Evolutionary conservation across 2,329 filamentous ascomycete genomes (phyloP).

Genomic region (Pleurostoma richardsiae): DNA sequence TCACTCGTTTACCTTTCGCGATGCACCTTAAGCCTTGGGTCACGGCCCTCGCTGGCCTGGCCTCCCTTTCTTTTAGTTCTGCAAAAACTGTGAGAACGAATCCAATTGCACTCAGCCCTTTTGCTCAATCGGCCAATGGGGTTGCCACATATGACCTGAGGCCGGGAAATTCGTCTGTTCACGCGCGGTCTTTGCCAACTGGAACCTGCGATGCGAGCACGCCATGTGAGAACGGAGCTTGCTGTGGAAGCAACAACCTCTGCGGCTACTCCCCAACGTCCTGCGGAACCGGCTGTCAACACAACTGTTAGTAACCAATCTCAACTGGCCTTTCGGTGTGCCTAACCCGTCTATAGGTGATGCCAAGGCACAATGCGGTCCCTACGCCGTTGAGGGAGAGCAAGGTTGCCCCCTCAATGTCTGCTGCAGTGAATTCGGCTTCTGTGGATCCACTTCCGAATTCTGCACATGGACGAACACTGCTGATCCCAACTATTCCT

Average conservation of each 20-base stretch:
- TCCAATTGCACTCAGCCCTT: too few relatives aligned
- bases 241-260: slow-evolving; percentile 3
- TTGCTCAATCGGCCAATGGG: too few relatives aligned
- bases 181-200: too few relatives aligned
- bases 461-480: neutral
- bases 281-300: slow-evolving; percentile 5
- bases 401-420: slow-evolving; percentile 19
- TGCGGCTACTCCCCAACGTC: slow-evolving; percentile 7
- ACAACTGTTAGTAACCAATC: slow-evolving; percentile 5
- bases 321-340: neutral
- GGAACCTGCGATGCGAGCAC: too few relatives aligned
- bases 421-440: slow-evolving; percentile 18
- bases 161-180: too few relatives aligned
- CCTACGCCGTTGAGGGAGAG: slow-evolving; percentile 9
- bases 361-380: slow-evolving; percentile 24
- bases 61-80: too few relatives aligned
- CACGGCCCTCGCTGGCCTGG: too few relatives aligned
- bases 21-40: too few relatives aligned
- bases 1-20: too few relatives aligned
- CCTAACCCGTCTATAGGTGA: slow-evolving; percentile 5
- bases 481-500: slow-evolving; percentile 4
- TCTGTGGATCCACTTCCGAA: slow-evolving; percentile 13
- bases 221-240: neutral
- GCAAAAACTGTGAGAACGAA: too few relatives aligned
- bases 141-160: too few relatives aligned